These are phyloP conservation scores for Pyracantha coccinea DNA, from an alignment of 331 rosid genomes.

Conservation along the genomic window DNA sequence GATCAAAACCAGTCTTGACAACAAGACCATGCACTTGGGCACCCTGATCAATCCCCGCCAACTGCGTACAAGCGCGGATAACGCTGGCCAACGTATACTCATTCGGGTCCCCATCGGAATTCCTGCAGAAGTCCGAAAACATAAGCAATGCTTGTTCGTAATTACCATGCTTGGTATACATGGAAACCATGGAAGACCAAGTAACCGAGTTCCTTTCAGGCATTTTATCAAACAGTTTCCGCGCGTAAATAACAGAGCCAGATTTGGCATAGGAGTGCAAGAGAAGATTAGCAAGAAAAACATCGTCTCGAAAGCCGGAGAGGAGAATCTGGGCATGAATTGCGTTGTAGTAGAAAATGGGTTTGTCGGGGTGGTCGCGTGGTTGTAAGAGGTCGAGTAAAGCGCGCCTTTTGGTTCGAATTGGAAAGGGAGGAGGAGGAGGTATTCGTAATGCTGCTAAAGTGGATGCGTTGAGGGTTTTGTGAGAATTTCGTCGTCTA, in stretches of 20 bases:
- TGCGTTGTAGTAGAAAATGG: constrained; percentile 22
- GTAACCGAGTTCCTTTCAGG: constrained; percentile 46
- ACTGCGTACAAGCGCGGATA: constrained; percentile 50
- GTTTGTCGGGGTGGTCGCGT: constrained; percentile 12
- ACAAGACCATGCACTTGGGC: constrained; percentile 49
- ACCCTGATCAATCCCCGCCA: constrained; percentile 34
- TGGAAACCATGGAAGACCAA: constrained; percentile 80
- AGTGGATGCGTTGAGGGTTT: background rate
- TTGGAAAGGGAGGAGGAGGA: constrained; percentile 17
- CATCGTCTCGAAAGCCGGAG: constrained; percentile 42
- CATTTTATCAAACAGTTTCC: constrained; percentile 52
- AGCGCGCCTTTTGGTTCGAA: constrained; percentile 28
- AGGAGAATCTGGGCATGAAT: constrained; percentile 51
- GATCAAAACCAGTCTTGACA: constrained; percentile 49
- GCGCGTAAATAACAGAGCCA: constrained; percentile 34
- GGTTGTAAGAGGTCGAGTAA: constrained; percentile 38
- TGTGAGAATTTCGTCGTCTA: too few species aligned
- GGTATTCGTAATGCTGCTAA: constrained; percentile 15
- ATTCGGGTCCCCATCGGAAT: constrained; percentile 37
- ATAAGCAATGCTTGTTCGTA: constrained; percentile 37
- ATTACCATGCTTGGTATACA: constrained; percentile 41
- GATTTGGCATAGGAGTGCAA: constrained; percentile 32
- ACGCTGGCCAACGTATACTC: constrained; percentile 63
- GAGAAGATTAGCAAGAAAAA: constrained; percentile 55
- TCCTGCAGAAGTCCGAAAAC: constrained; percentile 36